Evolutionary conservation across 768 basidiomycete species (phyloP).

Genomic region (Rubroboletus satanas): DNA sequence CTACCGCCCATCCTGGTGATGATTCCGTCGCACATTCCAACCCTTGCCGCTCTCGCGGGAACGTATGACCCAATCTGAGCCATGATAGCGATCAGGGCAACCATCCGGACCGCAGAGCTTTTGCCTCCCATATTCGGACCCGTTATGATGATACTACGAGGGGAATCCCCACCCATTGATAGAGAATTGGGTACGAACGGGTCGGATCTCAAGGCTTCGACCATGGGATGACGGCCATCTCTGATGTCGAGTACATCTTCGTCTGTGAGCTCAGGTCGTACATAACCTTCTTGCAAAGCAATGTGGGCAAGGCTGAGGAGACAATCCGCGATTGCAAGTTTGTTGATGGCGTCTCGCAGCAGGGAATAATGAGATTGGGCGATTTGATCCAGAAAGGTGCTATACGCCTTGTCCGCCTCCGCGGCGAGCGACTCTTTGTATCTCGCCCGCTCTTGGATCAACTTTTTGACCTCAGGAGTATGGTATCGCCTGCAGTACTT

Average conservation of each 20-base stretch:
- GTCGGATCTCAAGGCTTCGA: conserved; percentile 70
- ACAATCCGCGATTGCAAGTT: conserved; percentile 84
- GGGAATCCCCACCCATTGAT: conserved; percentile 50
- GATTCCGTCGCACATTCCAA: conserved; percentile 82
- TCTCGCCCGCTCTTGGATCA: conserved; percentile 70
- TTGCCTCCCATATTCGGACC: conserved; percentile 90
- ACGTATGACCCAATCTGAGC: conserved; percentile 93
- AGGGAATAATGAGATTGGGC: conserved; percentile 61
- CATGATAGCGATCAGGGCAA: conserved; percentile 70
- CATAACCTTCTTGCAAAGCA: conserved; percentile 71
- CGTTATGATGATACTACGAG: conserved; percentile 68
- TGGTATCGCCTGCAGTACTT: conserved; percentile 71
- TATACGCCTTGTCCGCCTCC: conserved; percentile 64
- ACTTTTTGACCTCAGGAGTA: conserved; percentile 58
- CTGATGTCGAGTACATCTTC: conserved; percentile 66
- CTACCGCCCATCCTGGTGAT: conserved; percentile 87
- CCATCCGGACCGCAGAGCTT: conserved; percentile 77
- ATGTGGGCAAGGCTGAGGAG: conserved; percentile 80
- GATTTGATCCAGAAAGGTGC: conserved; percentile 67
- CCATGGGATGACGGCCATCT: conserved; percentile 91
- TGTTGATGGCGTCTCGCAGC: conserved; percentile 72
- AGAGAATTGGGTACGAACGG: conserved; percentile 88
- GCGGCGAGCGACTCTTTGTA: conserved; percentile 67
- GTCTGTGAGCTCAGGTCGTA: conserved; percentile 70
- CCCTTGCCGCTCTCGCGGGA: conserved; percentile 68